These are phyloP conservation scores for Aspergillus ochraceus DNA, from an alignment of 2,329 filamentous ascomycete genomes.

Conservation along the genomic window DNA sequence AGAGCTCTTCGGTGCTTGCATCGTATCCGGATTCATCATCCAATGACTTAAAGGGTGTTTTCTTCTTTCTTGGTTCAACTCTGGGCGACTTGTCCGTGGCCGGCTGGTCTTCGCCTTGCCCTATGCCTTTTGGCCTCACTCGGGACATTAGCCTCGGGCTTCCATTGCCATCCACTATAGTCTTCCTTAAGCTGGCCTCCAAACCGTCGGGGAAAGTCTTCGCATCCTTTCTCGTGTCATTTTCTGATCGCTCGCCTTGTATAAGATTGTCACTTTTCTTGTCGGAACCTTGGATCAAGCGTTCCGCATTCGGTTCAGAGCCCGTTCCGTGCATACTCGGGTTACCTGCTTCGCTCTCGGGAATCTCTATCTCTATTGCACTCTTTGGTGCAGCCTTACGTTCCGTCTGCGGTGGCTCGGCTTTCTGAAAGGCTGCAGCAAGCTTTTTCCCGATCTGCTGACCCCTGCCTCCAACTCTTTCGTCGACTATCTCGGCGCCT, in stretches of 20 bases:
- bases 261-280: not conserved
- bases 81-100: not conserved
- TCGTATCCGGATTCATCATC: slow-evolving; percentile 10
- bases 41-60: not conserved
- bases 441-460: slow-evolving; percentile 24
- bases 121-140: not conserved
- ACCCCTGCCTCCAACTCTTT: slow-evolving; percentile 19
- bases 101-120: not conserved
- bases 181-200: slow-evolving; percentile 12
- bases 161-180: slow-evolving; percentile 38
- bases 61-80: not conserved
- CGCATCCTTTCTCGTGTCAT: not conserved
- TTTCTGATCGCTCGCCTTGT: not conserved
- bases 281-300: not conserved
- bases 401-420: not conserved
- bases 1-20: slow-evolving; percentile 4
- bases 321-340: not conserved
- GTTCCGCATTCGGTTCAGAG: not conserved
- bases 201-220: not conserved
- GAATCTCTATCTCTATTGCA: not conserved
- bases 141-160: slow-evolving; percentile 30
- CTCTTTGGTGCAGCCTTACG: not conserved
- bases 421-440: slow-evolving; percentile 19
- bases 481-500: too few relatives aligned
- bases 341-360: too few relatives aligned